phyloP scores from a whole-genome alignment of 2,329 filamentous ascomycete species.

The Trichoderma afroharzianum region DNA sequence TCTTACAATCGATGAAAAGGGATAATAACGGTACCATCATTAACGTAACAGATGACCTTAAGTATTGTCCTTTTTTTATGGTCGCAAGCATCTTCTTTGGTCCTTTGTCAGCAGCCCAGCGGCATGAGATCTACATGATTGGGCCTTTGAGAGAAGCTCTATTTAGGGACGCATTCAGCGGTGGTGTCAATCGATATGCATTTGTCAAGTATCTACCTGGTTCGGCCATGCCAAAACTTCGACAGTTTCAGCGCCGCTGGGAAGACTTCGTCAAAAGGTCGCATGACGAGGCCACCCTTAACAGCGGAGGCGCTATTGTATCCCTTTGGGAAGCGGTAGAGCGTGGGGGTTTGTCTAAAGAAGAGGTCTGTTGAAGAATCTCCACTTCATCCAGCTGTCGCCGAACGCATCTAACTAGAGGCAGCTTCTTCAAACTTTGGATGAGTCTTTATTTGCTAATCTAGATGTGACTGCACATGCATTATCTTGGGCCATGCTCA shows the following conservation, averaged over 20 bases:
- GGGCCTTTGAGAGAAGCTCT: slow-evolving; percentile 1
- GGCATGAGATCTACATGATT: background rate
- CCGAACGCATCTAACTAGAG: background rate
- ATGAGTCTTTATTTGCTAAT: slow-evolving; percentile 17
- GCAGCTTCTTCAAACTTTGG: slow-evolving; percentile 17
- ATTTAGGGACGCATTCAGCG: background rate
- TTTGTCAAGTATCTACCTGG: background rate
- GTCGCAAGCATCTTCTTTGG: slow-evolving; percentile 16
- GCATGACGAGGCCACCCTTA: background rate
- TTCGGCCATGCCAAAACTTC: background rate
- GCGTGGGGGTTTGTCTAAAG: background rate
- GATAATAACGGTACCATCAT: background rate
- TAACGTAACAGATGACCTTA: slow-evolving; percentile 5
- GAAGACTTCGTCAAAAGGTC: background rate
- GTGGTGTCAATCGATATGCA: background rate
- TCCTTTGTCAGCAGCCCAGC: background rate
- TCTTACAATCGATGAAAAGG: background rate
- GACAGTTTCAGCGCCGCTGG: background rate
- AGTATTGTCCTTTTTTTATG: slow-evolving; percentile 12
- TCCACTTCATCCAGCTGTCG: no score
- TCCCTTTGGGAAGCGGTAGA: background rate
- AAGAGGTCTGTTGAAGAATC: background rate
- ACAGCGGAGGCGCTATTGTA: background rate
- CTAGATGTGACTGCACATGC: slow-evolving; percentile 15
- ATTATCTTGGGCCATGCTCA: slow-evolving; percentile 7